Percentiles rank a stretch among this genome's conserved stretches.
Conservation (phyloP, 257 asterid genomes). For the Capsicum rhomboideum region DNA sequence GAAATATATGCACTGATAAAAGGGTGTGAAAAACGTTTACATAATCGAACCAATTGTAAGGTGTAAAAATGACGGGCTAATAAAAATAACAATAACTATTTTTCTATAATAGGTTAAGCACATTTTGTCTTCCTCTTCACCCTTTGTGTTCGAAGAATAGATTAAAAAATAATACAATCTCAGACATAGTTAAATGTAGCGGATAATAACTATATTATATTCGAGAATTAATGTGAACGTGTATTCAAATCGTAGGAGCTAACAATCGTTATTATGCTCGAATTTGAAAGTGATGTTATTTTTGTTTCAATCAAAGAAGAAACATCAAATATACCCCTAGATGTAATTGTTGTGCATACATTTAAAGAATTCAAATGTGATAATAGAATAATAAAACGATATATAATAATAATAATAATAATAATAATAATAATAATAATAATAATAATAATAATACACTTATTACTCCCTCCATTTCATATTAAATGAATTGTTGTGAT, state of each 20-base stretch:
- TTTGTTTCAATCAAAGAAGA: neutral
- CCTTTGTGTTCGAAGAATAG: neutral
- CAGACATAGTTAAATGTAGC: neutral
- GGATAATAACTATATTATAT: neutral
- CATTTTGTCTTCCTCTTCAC: neutral
- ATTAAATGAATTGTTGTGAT: no score
- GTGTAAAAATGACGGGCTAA: neutral
- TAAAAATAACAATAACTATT: neutral
- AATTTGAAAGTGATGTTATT: neutral
- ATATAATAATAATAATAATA: no score
- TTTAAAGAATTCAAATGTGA: neutral
- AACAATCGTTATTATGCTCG: neutral
- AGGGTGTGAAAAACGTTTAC: neutral
- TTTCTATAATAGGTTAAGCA: neutral
- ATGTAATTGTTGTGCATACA: neutral
- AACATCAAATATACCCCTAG: neutral
- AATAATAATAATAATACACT: no score
- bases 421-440: no score
- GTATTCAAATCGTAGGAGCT: neutral
- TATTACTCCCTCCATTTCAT: no score
- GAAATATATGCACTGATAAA: neutral
- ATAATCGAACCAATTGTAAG: neutral
- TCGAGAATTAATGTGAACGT: neutral
- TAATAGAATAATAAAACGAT: neutral
- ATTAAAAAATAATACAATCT: neutral